Evolutionary conservation across 139 green algal genomes (phyloP), one percentile per base, ranked within the genome.

Genomic region (Deuterostichococcus epilithicus): DNA sequence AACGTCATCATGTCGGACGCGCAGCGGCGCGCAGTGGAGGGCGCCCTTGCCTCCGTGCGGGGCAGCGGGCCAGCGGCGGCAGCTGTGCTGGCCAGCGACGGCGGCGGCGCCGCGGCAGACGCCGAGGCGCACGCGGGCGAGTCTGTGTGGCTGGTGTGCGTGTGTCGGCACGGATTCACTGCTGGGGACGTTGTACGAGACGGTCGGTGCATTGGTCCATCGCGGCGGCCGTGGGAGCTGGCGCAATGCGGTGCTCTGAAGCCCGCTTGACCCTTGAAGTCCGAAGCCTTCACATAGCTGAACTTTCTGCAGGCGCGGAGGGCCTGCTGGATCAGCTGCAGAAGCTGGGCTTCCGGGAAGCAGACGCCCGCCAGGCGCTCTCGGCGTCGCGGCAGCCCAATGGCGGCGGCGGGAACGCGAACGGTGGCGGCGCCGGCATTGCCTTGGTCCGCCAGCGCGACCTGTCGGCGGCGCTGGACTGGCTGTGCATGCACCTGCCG

Each of bases 401-500:
- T 28, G 13, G 20, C 52, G 52, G 52, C 13, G 28, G 42, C 38
- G 5, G 35, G 1, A 18, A 1, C 22, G 1, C 35, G 39, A 37
- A 8, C 68, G 28, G 32, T n/a, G 75, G 70, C 25, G 67, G 33
- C 30, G 66, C 38, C 23, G 38, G 30, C 33, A 67, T 30, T 26
- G 68, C 33, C 34, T 25, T 22, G 75, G 35, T 10, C 13, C 52
- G 38, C 32, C 26, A 25, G 5, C 42, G 66, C 3, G 47, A 35
- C 1, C 32, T 90, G 39, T 74, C 84, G 36, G 72, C 73, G 4
- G 79, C 84, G 34, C 78, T 95, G 45, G 92, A 95, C 76, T 97
- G 91, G 91, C 86, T 95, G 60, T 91, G 88, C 58, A 36, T 96
- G 18, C 60, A 86, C 59, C 47, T 94, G 26, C 83, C 87, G 18